Evolutionary conservation across 2,329 filamentous ascomycete genomes (phyloP), one percentile per base, ranked within the genome.

Genomic region (Alternaria novae-zelandiae): DNA sequence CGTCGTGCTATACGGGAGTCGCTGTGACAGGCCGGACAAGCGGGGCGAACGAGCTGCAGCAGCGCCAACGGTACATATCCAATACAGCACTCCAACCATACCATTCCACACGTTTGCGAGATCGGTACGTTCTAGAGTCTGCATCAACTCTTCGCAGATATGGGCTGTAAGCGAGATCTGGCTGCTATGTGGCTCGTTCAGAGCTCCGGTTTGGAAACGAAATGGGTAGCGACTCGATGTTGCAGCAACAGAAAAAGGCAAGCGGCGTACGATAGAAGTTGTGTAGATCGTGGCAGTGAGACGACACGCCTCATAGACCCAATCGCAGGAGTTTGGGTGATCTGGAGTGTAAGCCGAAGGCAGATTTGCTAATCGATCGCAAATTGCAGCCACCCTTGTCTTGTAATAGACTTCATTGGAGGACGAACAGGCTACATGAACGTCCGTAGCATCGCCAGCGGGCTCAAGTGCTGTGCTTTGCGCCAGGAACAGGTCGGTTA

Each of bases 21-120:
- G 57, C 15, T n/a, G 57, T 13, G 28, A 6, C 17, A 25, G 17
- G 12, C n/a, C 12, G n/a, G 32, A 25, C 9, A 32, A 25, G 17
- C 7, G 3, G n/a, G 45, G 25, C 8, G 64, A 66, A 8, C 76
- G 70, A 43, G 74, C 70, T 17, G 76, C 77, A 11, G 74, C 76
- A 5, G 73, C 71, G 20, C 76, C 78, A 12, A 79, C 73, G 3
- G 68, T 57, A 17, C 70, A 66, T 12, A 76, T 71, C 77, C 76
- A 80, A 62, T 79, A 79, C 17, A 78, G 69, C 6, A 78, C 73
- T 7, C 77, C 78, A 15, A 71, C 66, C 74, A 80, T 75, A 49
- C 74, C 64, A 47, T 67, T 65, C 78, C 78, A 79, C 5, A 77
- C 20, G n/a, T 74, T 68, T 8, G 57, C 63, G 5, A 65, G 68